Evolutionary conservation across 495 filamentous ascomycete genomes (phyloP), one percentile per base, ranked within the genome.

Genomic region (Lineolata rhizophorae): DNA sequence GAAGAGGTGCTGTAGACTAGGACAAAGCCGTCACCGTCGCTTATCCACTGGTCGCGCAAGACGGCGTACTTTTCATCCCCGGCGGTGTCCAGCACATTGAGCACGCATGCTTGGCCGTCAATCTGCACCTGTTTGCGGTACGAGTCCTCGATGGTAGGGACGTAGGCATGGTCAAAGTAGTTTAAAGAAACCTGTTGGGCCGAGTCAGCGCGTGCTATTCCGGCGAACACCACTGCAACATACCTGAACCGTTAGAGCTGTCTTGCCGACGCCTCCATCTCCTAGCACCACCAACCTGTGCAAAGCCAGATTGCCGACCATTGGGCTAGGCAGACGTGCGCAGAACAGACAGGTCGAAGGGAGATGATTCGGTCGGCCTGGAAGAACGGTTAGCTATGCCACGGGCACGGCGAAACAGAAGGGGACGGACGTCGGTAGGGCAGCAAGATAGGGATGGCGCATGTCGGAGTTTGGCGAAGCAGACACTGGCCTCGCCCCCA

Each of bases 41-140:
- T 67, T 46, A 95, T 95, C 87, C 87, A 95, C 57, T 95, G 87
- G 51, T 97, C 87, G 42, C 87, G 65, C 46, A 95, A 61, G 22
- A 87, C 87, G 33, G 84, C 94, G 53, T 97, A 97, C 56, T 97
- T 90, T 57, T 97, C 87, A 55, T 97, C 87, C n/a, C 87, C 87
- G 20, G 87, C 87, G 19, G 90, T 97, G 59, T 97, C 87, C 37
- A 97, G 65, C 24, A 95, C 85, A 56, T 97, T 90, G 44, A 95
- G 67, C 87, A 97, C 95, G 60, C 87, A 94, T 15, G 87, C 77
- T 48, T 90, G 81, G 36, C 73, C 69, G 53, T 97, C 87, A 51
- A 95, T 95, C 39, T 94, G 85, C 35, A 92, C 84, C 57, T 95
- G 90, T 59, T 94, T 95, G 41, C 87, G 72, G 54, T 97, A 97